A percentile compares a stretch with the other conserved stretches of the same genome.
phyloP scores from a whole-genome alignment of 1,284 basidiomycete genomes.

The Malassezia vespertilionis region DNA sequence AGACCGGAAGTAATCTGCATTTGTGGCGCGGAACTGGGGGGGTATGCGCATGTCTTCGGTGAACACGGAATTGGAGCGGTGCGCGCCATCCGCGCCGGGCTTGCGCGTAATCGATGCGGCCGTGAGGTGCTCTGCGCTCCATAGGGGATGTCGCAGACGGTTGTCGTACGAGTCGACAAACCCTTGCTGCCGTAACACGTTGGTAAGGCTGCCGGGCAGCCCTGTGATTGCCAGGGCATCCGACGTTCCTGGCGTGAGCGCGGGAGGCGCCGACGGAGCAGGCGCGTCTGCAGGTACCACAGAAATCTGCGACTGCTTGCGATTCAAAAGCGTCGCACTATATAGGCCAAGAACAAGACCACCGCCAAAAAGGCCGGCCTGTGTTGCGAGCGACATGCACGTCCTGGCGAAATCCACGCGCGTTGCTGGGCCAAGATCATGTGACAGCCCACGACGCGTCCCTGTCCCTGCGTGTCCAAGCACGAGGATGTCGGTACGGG shows the following conservation, averaged over 20 bases:
- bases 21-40: slow-evolving; percentile 65
- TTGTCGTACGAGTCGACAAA: slow-evolving; percentile 87
- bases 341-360: slow-evolving; percentile 65
- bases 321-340: slow-evolving; percentile 15
- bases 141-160: slow-evolving; percentile 75
- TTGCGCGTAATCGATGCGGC: slow-evolving; percentile 52
- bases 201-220: slow-evolving; percentile 64
- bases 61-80: slow-evolving; percentile 59
- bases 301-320: not conserved
- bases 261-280: not conserved
- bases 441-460: not conserved
- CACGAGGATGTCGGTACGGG: slow-evolving; percentile 7
- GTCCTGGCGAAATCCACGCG: not conserved
- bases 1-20: slow-evolving; percentile 68
- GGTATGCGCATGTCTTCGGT: slow-evolving; percentile 73
- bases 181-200: slow-evolving; percentile 65
- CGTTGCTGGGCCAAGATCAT: not conserved
- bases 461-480: not conserved
- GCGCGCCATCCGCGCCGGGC: slow-evolving; percentile 48
- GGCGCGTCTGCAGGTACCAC: not conserved
- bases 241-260: slow-evolving; percentile 28
- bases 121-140: slow-evolving; percentile 89
- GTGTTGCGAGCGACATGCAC: slow-evolving; percentile 70
- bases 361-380: slow-evolving; percentile 67
- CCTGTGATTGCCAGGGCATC: slow-evolving; percentile 14